A percentile compares a stretch with the other conserved stretches of the same genome.
These are phyloP conservation scores for Pythium inflatum DNA, from an alignment of 352 stramenopile genomes.

Conservation along the genomic window DNA sequence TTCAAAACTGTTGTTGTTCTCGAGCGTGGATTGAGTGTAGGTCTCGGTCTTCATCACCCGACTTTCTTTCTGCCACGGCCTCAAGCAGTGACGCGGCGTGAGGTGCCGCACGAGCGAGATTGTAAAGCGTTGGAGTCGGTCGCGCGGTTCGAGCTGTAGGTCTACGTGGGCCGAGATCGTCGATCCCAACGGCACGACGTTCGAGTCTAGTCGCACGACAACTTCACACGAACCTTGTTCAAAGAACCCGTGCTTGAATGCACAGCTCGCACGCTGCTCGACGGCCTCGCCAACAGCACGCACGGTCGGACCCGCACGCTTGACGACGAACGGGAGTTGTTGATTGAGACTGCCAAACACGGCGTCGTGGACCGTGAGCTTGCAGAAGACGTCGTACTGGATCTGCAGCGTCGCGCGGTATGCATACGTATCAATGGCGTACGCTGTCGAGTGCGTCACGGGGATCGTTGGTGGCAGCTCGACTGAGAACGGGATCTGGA, in stretches of 20 bases:
- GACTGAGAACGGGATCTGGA: not conserved
- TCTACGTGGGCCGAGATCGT: not conserved
- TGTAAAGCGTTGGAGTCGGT: not conserved
- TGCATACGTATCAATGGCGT: not conserved
- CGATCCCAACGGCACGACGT: not conserved
- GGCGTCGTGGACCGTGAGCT: not conserved
- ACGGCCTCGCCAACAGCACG: not conserved
- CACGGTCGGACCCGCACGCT: too few species aligned
- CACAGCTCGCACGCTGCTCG: not conserved
- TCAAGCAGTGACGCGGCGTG: not conserved
- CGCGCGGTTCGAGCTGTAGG: not conserved
- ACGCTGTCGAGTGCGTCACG: not conserved
- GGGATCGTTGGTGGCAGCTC: not conserved
- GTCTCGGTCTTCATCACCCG: not conserved
- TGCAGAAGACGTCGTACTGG: not conserved
- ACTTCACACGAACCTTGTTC: not conserved
- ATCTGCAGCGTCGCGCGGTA: not conserved
- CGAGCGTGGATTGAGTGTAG: not conserved
- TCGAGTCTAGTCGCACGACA: not conserved
- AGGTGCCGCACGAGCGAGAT: not conserved
- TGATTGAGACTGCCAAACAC: not conserved
- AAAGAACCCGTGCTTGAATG: not conserved
- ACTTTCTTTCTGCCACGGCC: not conserved
- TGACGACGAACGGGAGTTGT: not conserved
- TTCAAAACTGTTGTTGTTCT: not conserved